A percentile compares a stretch with the other conserved stretches of the same genome.
These are phyloP conservation scores for Pisolithus albus DNA, from an alignment of 768 basidiomycete genomes.

Conservation along the genomic window DNA sequence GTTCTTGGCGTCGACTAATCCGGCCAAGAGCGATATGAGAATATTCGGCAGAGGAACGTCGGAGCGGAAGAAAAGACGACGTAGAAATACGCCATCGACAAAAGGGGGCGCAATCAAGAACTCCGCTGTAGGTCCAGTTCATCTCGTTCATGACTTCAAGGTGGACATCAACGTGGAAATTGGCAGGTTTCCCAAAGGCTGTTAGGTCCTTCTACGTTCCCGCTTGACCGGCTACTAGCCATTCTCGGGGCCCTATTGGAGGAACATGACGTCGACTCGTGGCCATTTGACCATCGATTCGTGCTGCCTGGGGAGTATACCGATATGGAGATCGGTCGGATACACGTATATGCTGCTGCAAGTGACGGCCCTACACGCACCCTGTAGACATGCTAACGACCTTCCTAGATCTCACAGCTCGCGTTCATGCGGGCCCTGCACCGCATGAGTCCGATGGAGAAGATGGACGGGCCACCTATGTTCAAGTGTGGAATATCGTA, in stretches of 20 bases:
- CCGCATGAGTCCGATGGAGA: slow-evolving; percentile 53
- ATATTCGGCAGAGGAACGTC: slow-evolving; percentile 76
- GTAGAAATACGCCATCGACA: slow-evolving; percentile 32
- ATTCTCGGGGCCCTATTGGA: slow-evolving; percentile 73
- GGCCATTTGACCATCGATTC: slow-evolving; percentile 41
- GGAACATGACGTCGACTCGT: slow-evolving; percentile 52
- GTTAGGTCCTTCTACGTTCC: slow-evolving; percentile 71
- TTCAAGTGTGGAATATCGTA: slow-evolving; percentile 72
- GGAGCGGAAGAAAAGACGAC: slow-evolving; percentile 53
- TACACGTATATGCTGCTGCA: slow-evolving; percentile 55
- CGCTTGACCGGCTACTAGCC: slow-evolving; percentile 72
- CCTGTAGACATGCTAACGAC: background rate
- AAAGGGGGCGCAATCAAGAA: slow-evolving; percentile 32
- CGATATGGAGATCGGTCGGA: slow-evolving; percentile 63
- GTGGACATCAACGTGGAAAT: background rate
- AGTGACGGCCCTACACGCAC: slow-evolving; percentile 17
- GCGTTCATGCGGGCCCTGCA: slow-evolving; percentile 59
- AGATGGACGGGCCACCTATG: slow-evolving; percentile 60
- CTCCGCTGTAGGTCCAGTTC: slow-evolving; percentile 36
- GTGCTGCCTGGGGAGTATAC: slow-evolving; percentile 62
- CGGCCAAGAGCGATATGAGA: slow-evolving; percentile 67
- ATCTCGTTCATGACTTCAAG: background rate
- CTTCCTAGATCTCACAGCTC: slow-evolving; percentile 56
- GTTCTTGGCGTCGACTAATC: slow-evolving; percentile 82
- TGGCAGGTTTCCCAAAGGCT: slow-evolving; percentile 67